Evolutionary conservation across 2,329 filamentous ascomycete genomes (phyloP).

Genomic region (Phaeomoniella chlamydospora): DNA sequence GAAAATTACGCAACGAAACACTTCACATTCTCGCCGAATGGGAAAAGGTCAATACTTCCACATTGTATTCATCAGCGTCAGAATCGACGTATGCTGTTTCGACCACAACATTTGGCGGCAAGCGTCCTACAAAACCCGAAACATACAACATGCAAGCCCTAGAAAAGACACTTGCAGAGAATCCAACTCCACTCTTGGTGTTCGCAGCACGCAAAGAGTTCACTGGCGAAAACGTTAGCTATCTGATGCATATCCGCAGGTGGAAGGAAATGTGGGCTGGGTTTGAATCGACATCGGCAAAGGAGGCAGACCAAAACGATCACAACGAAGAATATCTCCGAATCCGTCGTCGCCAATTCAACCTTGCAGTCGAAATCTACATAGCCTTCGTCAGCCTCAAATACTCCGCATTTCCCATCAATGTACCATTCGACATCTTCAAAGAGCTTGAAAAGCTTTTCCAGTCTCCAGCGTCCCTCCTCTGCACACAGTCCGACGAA

Average conservation of each 20-base stretch:
- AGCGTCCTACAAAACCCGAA: constrained; percentile 25
- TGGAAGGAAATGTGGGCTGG: constrained; percentile 31
- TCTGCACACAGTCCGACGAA: constrained; percentile 24
- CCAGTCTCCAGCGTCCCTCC: constrained; percentile 26
- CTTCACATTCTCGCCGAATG: constrained; percentile 7
- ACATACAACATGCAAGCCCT: constrained; percentile 41
- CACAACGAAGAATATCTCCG: constrained; percentile 10
- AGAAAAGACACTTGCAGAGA: constrained; percentile 40
- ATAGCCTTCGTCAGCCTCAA: constrained; percentile 39
- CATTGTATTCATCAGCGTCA: constrained; percentile 7
- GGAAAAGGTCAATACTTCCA: constrained; percentile 12
- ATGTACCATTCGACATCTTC: constrained; percentile 42
- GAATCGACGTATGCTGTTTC: no score
- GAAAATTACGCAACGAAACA: constrained; percentile 21
- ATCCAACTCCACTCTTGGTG: constrained; percentile 40
- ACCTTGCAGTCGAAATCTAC: constrained; percentile 42
- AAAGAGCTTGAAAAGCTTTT: constrained; percentile 37
- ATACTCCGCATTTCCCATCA: constrained; percentile 48
- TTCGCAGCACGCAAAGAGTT: constrained; percentile 50
- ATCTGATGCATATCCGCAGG: constrained; percentile 39
- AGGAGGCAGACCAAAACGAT: constrained; percentile 5
- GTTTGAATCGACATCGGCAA: constrained; percentile 2
- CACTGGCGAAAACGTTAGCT: constrained; percentile 52
- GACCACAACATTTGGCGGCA: background rate
- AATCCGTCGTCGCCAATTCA: constrained; percentile 34